Evolutionary conservation across 106 monocot species (phyloP), one percentile per base, ranked within the genome.

Genomic region (Acanthochlamys bracteata): DNA sequence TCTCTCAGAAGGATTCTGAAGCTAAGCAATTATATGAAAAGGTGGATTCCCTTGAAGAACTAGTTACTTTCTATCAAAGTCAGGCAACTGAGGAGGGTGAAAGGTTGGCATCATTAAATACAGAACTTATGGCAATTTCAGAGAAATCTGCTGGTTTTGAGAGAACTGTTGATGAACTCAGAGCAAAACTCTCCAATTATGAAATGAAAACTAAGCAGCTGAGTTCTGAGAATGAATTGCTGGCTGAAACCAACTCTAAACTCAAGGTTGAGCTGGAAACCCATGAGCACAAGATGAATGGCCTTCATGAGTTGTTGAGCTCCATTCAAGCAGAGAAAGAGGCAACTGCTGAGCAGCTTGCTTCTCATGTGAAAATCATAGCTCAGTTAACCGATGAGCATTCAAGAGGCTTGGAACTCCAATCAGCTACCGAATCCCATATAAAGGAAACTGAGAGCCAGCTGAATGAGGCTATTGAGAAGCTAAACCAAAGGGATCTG

Each of bases 1-100:
- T 93, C 46, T 61, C 66, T 45, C 73, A 68, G n/a, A 93, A 93
- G 68, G 88, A 88, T 66, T 75, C 65, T 21, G 84, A 84, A 74
- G 46, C 22, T 22, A 63, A 76, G 66, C 69, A 73, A 42, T 60
- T 93, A 47, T 17, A 74, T 61, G 68, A 83, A 45, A 77, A 69
- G 45, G 2, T 85, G 55, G 69, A 68, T 41, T 53, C 43, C 47
- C 73, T 80, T 42, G 79, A 85, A 67, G 82, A 93, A 69, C 61
- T 72, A 61, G 55, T 56, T 11, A 20, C 59, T 42, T 51, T 69
- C 27, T 67, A 80, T 65, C 67, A 85, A 74, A 24, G 41, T 59
- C 76, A 74, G 53, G 76, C 73, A 60, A 46, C 20, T 47, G 76
- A 78, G 61, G 76, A 77, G 69, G 66, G 66, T 52, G 80, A 85